A percentile compares a stretch with the other conserved stretches of the same genome.
phyloP scores from a whole-genome alignment of 345 rosid genomes.

The Pugionium cornutum region DNA sequence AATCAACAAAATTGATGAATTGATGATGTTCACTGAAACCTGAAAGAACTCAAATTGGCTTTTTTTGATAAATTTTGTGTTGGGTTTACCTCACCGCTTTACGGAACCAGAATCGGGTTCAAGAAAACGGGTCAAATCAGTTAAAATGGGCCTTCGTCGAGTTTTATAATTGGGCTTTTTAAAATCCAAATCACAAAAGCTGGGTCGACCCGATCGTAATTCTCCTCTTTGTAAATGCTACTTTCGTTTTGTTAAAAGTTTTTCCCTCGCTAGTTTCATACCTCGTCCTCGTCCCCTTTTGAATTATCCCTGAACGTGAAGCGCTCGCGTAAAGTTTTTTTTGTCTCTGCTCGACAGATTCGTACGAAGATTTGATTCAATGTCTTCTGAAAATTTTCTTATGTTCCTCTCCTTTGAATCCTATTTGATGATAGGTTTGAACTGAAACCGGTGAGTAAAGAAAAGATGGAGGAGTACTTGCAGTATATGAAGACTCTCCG shows the following conservation, averaged over 20 bases:
- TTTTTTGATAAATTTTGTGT: not conserved
- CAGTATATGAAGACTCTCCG: slow-evolving; percentile 75
- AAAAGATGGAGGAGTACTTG: slow-evolving; percentile 78
- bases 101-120: slow-evolving; percentile 7
- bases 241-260: not conserved
- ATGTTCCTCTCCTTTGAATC: not conserved
- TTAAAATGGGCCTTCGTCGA: not conserved
- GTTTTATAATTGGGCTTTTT: not conserved
- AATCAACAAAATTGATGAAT: not conserved
- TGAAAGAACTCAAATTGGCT: slow-evolving; percentile 5
- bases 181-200: not conserved
- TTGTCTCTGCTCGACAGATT: not conserved
- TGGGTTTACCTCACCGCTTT: slow-evolving; percentile 1
- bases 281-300: not conserved
- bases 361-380: slow-evolving; percentile 16
- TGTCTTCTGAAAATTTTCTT: not conserved
- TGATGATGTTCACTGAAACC: slow-evolving; percentile 4
- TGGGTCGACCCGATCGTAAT: slow-evolving; percentile 8
- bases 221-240: not conserved
- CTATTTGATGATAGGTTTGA: not conserved
- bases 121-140: slow-evolving; percentile 11
- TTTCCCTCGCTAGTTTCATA: slow-evolving; percentile 21
- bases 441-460: slow-evolving; percentile 20
- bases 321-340: not conserved
- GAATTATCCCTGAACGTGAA: slow-evolving; percentile 7